Evolutionary conservation across 106 monocot genomes (phyloP), one percentile per base, ranked within the genome.

Genomic region (Allium cepa): DNA sequence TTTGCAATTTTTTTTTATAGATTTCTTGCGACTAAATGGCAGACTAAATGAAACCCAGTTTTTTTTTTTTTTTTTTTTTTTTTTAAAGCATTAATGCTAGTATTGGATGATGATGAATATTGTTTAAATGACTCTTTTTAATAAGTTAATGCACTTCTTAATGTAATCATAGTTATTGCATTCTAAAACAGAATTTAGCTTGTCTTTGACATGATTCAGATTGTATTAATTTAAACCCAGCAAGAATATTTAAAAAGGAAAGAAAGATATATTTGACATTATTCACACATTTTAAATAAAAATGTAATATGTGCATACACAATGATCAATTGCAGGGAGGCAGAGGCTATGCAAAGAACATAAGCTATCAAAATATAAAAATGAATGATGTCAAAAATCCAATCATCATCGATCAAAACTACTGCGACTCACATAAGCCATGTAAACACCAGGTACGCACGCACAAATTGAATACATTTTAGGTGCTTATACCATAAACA

Each of bases 361-460:
- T 93, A n/a, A 36, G 36, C 0, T 88, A 88, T 61, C 63, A 78
- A 58, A 88, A 93, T 64, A 77, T 93, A n/a, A 3, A 67, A 46
- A 81, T 93, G 83, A 14, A 71, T n/a, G 55, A 74, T 36, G 85
- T 88, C 7, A 8, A 75, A 9, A 79, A 88, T 45, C 93, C 88
- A 0, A 86, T 93, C 65, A 83, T 93, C 72, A 86, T 93, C 4
- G 83, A 93, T 70, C 88, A 93, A 56, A 86, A 88, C 67, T 93
- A 93, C 68, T 93, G 93, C 53, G 93, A 93, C 77, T 78, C 79
- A 2, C 46, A 9, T 7, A 76, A 13, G 12, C 83, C 81, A 45
- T 94, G 93, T 64, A 7, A 26, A 12, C 51, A 75, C n/a, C 79
- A 88, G 88, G 93, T 88, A 68, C 17, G 8, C 1, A 26, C 15